These are phyloP conservation scores for Baudoinia panamericana DNA, from an alignment of 495 filamentous ascomycete species.

Conservation along the genomic window DNA sequence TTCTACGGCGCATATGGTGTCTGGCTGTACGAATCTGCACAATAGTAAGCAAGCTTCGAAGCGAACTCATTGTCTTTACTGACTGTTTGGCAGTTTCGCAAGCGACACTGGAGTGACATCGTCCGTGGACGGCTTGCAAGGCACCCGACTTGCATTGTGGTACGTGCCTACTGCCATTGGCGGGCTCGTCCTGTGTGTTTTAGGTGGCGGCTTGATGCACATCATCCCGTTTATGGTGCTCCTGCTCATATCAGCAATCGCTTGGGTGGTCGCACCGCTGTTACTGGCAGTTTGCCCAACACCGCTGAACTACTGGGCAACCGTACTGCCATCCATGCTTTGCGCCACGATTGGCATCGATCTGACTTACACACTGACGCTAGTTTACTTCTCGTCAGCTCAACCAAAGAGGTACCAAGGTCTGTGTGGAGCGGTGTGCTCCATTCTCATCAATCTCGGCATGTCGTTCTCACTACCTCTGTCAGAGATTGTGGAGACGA, in stretches of 20 bases:
- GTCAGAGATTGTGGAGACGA: constrained; percentile 53
- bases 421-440: constrained; percentile 49
- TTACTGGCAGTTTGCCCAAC: constrained; percentile 63
- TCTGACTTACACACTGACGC: constrained; percentile 69
- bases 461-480: constrained; percentile 70
- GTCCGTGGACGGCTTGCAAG: constrained; percentile 47
- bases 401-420: constrained; percentile 60
- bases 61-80: constrained; percentile 23
- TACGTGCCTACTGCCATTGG: constrained; percentile 64
- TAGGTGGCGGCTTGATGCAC: constrained; percentile 66
- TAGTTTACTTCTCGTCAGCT: constrained; percentile 70
- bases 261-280: constrained; percentile 52
- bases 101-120: constrained; percentile 43
- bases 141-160: constrained; percentile 62
- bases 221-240: constrained; percentile 56
- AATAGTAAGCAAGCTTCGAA: constrained; percentile 35
- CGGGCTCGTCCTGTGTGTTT: constrained; percentile 55
- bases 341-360: constrained; percentile 72
- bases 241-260: constrained; percentile 53
- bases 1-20: constrained; percentile 67
- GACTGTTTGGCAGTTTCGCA: constrained; percentile 5
- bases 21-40: constrained; percentile 69
- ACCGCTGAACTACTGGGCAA: constrained; percentile 52
- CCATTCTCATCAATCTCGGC: constrained; percentile 52
- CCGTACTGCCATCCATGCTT: constrained; percentile 71